phyloP scores from a whole-genome alignment of 176 grass and related monocot genomes.

The Eleusine coracana region DNA sequence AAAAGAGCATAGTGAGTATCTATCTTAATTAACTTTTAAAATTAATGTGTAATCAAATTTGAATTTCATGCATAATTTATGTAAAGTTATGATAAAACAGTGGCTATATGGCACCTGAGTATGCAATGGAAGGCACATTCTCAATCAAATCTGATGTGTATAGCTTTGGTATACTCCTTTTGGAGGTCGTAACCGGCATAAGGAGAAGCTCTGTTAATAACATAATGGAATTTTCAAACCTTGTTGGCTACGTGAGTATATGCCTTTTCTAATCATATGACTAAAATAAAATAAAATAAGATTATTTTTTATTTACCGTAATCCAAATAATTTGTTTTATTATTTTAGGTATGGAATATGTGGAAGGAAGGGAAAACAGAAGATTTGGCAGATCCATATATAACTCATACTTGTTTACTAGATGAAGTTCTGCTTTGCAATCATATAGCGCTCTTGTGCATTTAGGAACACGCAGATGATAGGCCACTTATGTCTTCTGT shows the following conservation, averaged over 20 bases:
- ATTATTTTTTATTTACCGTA: too few species aligned
- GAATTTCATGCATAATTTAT: background rate
- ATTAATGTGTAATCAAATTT: background rate
- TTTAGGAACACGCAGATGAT: constrained; percentile 52
- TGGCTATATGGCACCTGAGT: constrained; percentile 54
- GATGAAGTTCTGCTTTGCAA: constrained; percentile 51
- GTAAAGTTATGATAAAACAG: background rate
- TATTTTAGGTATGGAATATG: constrained; percentile 50
- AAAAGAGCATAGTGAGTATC: constrained; percentile 42
- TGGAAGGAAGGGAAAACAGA: constrained; percentile 53
- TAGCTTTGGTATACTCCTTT: constrained; percentile 53
- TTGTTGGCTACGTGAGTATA: constrained; percentile 43
- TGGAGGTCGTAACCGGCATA: constrained; percentile 47
- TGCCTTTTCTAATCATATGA: background rate
- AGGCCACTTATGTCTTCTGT: constrained; percentile 58
- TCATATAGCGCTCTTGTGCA: constrained; percentile 66
- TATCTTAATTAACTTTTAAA: background rate
- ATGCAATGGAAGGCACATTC: constrained; percentile 52
- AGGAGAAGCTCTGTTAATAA: constrained; percentile 34
- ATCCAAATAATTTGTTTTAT: background rate
- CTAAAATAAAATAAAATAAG: too few species aligned
- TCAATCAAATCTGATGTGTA: constrained; percentile 53
- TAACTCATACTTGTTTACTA: constrained; percentile 22
- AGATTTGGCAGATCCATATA: constrained; percentile 50
- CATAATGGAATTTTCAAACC: constrained; percentile 25